Evolutionary conservation across 495 filamentous ascomycete genomes (phyloP), one percentile per base, ranked within the genome.

Genomic region (Penicillium odoratum): DNA sequence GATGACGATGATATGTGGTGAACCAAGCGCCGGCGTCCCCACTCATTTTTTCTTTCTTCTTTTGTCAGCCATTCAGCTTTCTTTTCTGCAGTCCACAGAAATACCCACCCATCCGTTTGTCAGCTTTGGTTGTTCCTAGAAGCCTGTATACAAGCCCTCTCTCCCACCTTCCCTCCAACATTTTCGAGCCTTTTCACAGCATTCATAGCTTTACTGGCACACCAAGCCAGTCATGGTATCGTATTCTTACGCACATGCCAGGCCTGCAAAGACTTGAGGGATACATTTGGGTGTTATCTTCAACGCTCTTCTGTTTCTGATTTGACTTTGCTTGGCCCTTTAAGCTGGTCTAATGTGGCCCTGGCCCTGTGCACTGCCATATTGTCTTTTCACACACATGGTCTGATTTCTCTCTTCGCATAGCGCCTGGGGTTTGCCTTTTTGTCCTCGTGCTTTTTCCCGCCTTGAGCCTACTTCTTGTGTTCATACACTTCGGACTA

Each of bases 1-100:
- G 79, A 76, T 53, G 80, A 83, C 53, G 78, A 80, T 57, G 76
- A 81, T 61, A 83, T 83, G 80, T 83, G 80, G 80, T 83, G 71
- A 81, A 69, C 34, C 53, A 59, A 59, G 62, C 60, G 50, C 40
- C 49, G 58, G 58, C 50, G 56, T 61, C 55, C 36, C 62, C 66
- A 56, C 42, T 69, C 40, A 30, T 48, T 62, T 48, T 45, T 56
- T 56, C 56, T 53, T 18, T 31, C 26, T 33, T 48, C 49, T 61
- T 47, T 57, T 68, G 55, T 52, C 48, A 44, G 46, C 54, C 53
- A 59, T 64, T 56, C 60, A 64, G 61, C 60, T 59, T 61, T 68
- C 60, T 58, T 59, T 69, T 69, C 57, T 67, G 59, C 65, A 66
- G 56, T 63, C 52, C 64, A 69, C 58, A 60, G 66, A 71, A 70